Conservation (phyloP, 805 yeast genomes). For the Saccharomyces eubayanus region DNA sequence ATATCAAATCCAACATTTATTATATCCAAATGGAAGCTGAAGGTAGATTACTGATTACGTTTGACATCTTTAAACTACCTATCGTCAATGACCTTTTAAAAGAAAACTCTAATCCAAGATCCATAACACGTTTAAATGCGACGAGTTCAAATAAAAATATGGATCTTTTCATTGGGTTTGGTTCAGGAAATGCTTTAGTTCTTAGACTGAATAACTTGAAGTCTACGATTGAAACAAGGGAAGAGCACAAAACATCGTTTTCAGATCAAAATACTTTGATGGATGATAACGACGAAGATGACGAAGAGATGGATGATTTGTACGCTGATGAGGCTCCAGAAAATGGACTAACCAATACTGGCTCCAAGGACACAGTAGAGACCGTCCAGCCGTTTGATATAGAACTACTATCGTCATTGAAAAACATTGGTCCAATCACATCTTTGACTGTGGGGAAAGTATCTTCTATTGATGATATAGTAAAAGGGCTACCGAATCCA, state of each 20-base stretch:
- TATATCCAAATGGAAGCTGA: slow-evolving; percentile 23
- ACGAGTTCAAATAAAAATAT: slow-evolving; percentile 28
- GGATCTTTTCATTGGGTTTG: slow-evolving; percentile 52
- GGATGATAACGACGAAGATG: slow-evolving; percentile 31
- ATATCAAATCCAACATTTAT: slow-evolving; percentile 19
- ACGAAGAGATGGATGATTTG: slow-evolving; percentile 20
- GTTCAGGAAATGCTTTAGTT: slow-evolving; percentile 51
- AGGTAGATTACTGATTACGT: slow-evolving; percentile 26
- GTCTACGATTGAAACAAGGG: slow-evolving; percentile 25
- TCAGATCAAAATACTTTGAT: slow-evolving; percentile 32
- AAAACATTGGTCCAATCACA: slow-evolving; percentile 66
- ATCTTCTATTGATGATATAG: slow-evolving; percentile 41
- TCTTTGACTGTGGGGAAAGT: slow-evolving; percentile 57
- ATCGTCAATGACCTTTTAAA: slow-evolving; percentile 26
- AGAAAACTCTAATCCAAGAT: slow-evolving; percentile 22
- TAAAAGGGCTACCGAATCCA: slow-evolving; percentile 62
- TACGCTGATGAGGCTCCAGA: slow-evolving; percentile 8
- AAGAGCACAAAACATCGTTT: slow-evolving; percentile 38
- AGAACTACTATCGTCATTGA: slow-evolving; percentile 42
- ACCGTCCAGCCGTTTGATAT: slow-evolving; percentile 34
- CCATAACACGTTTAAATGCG: slow-evolving; percentile 20
- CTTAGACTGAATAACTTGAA: slow-evolving; percentile 27
- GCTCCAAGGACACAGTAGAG: slow-evolving; percentile 14
- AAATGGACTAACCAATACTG: neutral
- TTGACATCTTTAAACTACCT: slow-evolving; percentile 24